phyloP scores from a whole-genome alignment of 2,329 filamentous ascomycete species.

The Sporothrix pseudoabietina region DNA sequence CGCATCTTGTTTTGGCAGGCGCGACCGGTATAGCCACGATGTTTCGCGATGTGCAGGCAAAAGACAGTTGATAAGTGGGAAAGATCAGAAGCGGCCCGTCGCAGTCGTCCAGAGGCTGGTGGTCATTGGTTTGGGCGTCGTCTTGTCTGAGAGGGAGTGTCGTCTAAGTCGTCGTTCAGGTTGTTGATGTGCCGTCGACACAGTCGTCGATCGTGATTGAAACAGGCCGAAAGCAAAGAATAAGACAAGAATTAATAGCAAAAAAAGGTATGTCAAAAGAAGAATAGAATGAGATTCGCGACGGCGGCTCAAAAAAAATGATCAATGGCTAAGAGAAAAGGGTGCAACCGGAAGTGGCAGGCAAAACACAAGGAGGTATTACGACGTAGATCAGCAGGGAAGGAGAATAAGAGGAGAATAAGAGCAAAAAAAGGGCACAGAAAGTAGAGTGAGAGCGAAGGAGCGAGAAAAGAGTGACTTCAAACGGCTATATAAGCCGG shows the following conservation, averaged over 20 bases:
- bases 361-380: constrained; percentile 5
- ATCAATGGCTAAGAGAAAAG: constrained; percentile 9
- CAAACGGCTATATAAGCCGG: constrained; percentile 4
- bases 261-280: background rate
- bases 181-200: background rate
- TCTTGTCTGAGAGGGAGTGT: background rate
- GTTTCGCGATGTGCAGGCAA: background rate
- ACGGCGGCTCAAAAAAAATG: constrained; percentile 4
- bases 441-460: background rate
- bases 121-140: background rate
- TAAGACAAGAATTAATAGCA: background rate
- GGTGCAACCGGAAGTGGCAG: background rate
- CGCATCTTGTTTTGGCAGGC: constrained; percentile 3
- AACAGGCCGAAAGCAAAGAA: background rate
- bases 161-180: background rate
- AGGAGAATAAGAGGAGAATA: background rate
- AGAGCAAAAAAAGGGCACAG: background rate
- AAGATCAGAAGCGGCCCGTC: background rate
- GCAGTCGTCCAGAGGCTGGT: background rate
- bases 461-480: background rate
- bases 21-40: background rate
- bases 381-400: too few relatives aligned
- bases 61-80: background rate
- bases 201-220: background rate
- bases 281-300: background rate